Conservation (phyloP, 768 basidiomycete species). For the Suillus brevipes region DNA sequence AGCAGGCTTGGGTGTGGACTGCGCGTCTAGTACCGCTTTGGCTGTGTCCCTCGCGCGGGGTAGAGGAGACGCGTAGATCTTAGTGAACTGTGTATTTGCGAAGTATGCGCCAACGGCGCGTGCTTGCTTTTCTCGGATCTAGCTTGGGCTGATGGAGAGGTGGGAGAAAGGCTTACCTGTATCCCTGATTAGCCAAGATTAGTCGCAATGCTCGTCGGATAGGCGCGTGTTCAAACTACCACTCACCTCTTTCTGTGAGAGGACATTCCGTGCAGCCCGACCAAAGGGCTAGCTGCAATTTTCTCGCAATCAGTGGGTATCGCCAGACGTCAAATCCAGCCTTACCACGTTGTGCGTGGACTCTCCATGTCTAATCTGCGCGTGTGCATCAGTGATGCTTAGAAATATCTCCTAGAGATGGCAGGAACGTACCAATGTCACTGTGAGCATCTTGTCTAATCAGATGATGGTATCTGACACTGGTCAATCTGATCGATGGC, state of each 20-base stretch:
- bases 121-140: slow-evolving; percentile 51
- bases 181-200: not conserved
- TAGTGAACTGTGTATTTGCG: slow-evolving; percentile 45
- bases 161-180: not conserved
- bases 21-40: slow-evolving; percentile 50
- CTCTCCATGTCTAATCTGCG: slow-evolving; percentile 76
- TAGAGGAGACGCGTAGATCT: slow-evolving; percentile 67
- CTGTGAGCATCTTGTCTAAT: slow-evolving; percentile 1
- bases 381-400: not conserved
- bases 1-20: slow-evolving; percentile 45
- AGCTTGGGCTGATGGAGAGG: not conserved
- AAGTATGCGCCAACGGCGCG: slow-evolving; percentile 61
- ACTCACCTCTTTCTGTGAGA: slow-evolving; percentile 6
- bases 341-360: slow-evolving; percentile 74
- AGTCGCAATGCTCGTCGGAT: not conserved
- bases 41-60: slow-evolving; percentile 67
- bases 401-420: not conserved
- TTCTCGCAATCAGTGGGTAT: not conserved
- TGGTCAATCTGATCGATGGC: not conserved
- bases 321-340: not conserved
- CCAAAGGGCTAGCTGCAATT: slow-evolving; percentile 3
- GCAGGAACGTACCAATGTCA: not conserved
- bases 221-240: not conserved
- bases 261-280: slow-evolving; percentile 6
- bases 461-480: not conserved